Evolutionary conservation across 352 stramenopile genomes (phyloP).

Genomic region (Pilasporangium apinafurcum): DNA sequence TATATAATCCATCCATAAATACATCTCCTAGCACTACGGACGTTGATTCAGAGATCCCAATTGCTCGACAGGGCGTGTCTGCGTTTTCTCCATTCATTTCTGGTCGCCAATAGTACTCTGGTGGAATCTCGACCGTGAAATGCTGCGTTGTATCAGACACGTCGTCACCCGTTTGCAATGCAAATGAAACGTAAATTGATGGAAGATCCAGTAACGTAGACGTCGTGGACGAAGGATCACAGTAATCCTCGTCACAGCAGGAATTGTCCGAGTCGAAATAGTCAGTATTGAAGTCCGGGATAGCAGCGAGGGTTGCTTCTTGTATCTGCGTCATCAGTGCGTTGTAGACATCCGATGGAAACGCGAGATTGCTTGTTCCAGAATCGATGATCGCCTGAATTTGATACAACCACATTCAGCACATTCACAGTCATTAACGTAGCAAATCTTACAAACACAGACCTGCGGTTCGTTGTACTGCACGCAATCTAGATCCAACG

Average conservation of each 20-base stretch:
- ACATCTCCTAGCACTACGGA: slow-evolving; percentile 71
- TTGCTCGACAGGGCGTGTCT: slow-evolving; percentile 49
- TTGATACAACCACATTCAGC: not conserved
- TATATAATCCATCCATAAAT: slow-evolving; percentile 82
- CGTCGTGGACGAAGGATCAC: slow-evolving; percentile 44
- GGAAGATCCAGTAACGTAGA: slow-evolving; percentile 54
- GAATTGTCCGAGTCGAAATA: slow-evolving; percentile 70
- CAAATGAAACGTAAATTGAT: slow-evolving; percentile 75
- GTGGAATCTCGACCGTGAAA: slow-evolving; percentile 74
- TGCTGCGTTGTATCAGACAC: slow-evolving; percentile 43
- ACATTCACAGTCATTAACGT: not conserved
- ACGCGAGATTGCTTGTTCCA: slow-evolving; percentile 76
- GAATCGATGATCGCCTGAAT: slow-evolving; percentile 72
- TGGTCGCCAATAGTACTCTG: slow-evolving; percentile 78
- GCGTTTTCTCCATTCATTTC: slow-evolving; percentile 65
- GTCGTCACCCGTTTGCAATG: slow-evolving; percentile 35
- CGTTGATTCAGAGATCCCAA: slow-evolving; percentile 71
- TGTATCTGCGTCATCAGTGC: slow-evolving; percentile 65
- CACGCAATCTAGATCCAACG: slow-evolving; percentile 49
- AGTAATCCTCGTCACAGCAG: slow-evolving; percentile 68
- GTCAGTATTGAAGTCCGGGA: slow-evolving; percentile 53
- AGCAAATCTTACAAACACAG: not conserved
- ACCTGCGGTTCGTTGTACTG: slow-evolving; percentile 66
- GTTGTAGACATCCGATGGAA: slow-evolving; percentile 72
- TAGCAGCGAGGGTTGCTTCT: slow-evolving; percentile 37